These are phyloP conservation scores for Magnusiomyces paraingens DNA, from an alignment of 1,139 yeast species.

Conservation along the genomic window DNA sequence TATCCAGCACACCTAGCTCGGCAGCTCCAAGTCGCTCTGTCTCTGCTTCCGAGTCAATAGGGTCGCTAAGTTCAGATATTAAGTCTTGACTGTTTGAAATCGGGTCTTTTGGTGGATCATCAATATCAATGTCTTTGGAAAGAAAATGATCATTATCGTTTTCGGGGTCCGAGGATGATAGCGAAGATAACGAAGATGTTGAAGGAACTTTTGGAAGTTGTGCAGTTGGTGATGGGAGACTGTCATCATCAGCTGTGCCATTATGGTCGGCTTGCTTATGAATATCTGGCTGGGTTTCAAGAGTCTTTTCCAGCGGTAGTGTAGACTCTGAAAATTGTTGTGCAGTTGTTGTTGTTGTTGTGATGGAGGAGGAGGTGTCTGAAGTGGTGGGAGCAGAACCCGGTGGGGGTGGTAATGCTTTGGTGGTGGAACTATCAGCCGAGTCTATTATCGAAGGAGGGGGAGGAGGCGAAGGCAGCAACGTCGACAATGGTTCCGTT, in stretches of 20 bases:
- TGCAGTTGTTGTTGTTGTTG: neutral
- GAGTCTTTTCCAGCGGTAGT: neutral
- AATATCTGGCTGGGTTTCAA: no score
- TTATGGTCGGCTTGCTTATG: neutral
- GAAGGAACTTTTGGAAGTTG: slow-evolving; percentile 8
- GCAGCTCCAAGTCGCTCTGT: slow-evolving; percentile 60
- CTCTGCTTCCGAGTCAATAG: slow-evolving; percentile 67
- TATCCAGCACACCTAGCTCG: slow-evolving; percentile 11
- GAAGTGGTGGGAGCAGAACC: no score
- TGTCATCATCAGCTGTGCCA: neutral
- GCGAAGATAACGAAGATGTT: slow-evolving; percentile 13
- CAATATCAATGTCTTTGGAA: neutral
- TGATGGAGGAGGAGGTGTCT: no score
- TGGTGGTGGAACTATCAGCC: no score
- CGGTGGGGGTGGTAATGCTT: no score
- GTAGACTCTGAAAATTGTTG: neutral
- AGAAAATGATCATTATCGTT: slow-evolving; percentile 9
- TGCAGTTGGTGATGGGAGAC: neutral
- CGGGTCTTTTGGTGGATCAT: neutral
- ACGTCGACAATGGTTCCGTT: no score
- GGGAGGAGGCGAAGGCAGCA: no score
- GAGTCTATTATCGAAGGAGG: no score
- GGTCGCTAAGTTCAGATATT: slow-evolving; percentile 51
- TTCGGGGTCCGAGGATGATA: slow-evolving; percentile 13
- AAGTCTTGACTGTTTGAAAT: neutral